Percentiles rank a stretch among this genome's conserved stretches.
Evolutionary conservation across 805 yeast species (phyloP).

Genomic region (Grigorovia yakushimaensis): DNA sequence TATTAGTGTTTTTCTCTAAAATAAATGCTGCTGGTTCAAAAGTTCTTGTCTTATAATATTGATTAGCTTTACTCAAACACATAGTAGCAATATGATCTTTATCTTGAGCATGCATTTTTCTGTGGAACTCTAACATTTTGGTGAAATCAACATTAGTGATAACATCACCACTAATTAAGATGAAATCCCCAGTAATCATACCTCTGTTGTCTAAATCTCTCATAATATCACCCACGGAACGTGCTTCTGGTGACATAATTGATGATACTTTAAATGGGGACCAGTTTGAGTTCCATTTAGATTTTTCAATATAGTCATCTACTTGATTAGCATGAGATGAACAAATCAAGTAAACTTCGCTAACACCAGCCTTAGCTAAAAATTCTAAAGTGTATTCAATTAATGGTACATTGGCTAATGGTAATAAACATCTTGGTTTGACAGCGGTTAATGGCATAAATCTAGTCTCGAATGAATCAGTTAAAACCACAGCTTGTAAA

Average conservation of each 20-base stretch:
- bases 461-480: slow-evolving; percentile 86
- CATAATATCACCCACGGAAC: slow-evolving; percentile 96
- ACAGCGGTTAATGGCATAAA: slow-evolving; percentile 86
- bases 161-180: slow-evolving; percentile 88
- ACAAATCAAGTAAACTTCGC: slow-evolving; percentile 84
- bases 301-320: slow-evolving; percentile 64
- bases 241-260: slow-evolving; percentile 72
- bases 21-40: slow-evolving; percentile 80
- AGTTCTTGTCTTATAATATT: slow-evolving; percentile 76
- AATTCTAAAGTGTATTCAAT: slow-evolving; percentile 93
- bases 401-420: slow-evolving; percentile 86
- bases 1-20: slow-evolving; percentile 59
- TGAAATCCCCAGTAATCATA: slow-evolving; percentile 78
- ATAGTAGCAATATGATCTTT: slow-evolving; percentile 90
- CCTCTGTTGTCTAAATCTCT: slow-evolving; percentile 90
- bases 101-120: slow-evolving; percentile 59
- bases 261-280: slow-evolving; percentile 78
- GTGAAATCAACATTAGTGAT: slow-evolving; percentile 83
- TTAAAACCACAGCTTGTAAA: slow-evolving; percentile 87
- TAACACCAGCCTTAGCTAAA: slow-evolving; percentile 80
- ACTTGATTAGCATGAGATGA: slow-evolving; percentile 85
- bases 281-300: slow-evolving; percentile 58
- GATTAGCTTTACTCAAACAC: slow-evolving; percentile 80
- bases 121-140: slow-evolving; percentile 64
- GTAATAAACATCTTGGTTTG: slow-evolving; percentile 83